Base-by-base conservation (phyloP, 1,284 basidiomycete species). In the Microbotryum lychnidis-dioicae region DNA sequence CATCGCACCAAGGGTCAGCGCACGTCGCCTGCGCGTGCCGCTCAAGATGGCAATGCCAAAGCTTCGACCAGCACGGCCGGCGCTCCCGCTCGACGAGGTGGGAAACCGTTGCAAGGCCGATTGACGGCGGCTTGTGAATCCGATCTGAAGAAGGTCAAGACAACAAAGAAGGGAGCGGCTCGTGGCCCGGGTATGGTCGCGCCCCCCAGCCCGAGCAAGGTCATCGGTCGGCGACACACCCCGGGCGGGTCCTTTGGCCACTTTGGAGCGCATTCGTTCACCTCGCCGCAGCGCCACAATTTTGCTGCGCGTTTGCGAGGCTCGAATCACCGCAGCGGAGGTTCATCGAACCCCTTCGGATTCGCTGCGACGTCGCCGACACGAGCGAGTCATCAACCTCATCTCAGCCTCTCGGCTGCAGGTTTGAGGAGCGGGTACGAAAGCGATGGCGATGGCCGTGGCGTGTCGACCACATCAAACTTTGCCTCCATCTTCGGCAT, bases 71-170 rank as follows among this genome's bases (percentile, higher is more conserved):
- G 23, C 6, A 25, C 23, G 16, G 21, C 29, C 4, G 56, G 51
- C n/a, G 33, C 42, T 10, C 37, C 37, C 37, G 37, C 37, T 42
- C 6, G 37, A 2, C 10, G 37, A 42, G 37, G 37, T 6, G 61
- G 54, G 12, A 58, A 58, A 2, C 57, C 67, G 10, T 59, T 69
- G 14, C 53, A 64, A 21, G 62, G 62, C 5, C 62, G 67, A 12
- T 58, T 69, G 25, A 69, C 67, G 12, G 67, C 67, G 7, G 64
- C 65, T 1, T 69, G 65, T 53, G 68, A 69, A 54, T 51, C 65
- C n/a, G 68, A 69, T 51, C 63, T 69, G 18, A 56, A 56, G 50
- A 65, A 64, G 55, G 37, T 50, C 21, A 63, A 63, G 44, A 57
- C 50, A 47, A 45, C 50, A 23, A 64, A 57, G 45, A 47, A 44